phyloP scores from a whole-genome alignment of 176 grass and related monocot species.

The Echinochloa phyllopogon region DNA sequence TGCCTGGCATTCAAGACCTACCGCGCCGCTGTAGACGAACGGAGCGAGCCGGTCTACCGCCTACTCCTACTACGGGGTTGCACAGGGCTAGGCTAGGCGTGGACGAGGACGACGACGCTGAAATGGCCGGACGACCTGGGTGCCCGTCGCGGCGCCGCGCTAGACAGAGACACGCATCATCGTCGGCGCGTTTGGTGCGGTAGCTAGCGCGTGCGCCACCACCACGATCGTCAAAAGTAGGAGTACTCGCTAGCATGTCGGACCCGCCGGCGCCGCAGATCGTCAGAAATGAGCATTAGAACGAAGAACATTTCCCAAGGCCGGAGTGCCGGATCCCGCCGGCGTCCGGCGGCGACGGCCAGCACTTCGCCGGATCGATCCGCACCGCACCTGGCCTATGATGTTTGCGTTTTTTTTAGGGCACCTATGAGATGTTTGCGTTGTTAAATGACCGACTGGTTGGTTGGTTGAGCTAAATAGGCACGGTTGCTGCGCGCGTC shows the following conservation, averaged over 20 bases:
- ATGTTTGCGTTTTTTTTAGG: too few relatives aligned
- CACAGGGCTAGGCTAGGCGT: too few relatives aligned
- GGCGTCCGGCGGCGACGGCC: background rate
- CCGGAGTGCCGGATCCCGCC: background rate
- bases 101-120: background rate
- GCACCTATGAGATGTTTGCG: background rate
- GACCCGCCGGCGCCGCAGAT: background rate
- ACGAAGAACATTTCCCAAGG: background rate
- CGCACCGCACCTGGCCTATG: background rate
- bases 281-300: background rate
- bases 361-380: background rate
- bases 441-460: background rate
- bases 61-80: too few relatives aligned
- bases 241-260: too few relatives aligned
- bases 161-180: too few relatives aligned
- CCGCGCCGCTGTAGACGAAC: background rate
- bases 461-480: background rate
- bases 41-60: too few relatives aligned
- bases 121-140: too few relatives aligned
- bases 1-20: background rate
- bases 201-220: too few relatives aligned
- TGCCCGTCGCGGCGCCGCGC: background rate
- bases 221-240: too few relatives aligned
- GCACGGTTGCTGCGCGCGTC: background rate
- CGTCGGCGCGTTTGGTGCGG: too few relatives aligned